phyloP scores from a whole-genome alignment of 1,284 basidiomycete genomes.

The Papiliotrema laurentii region DNA sequence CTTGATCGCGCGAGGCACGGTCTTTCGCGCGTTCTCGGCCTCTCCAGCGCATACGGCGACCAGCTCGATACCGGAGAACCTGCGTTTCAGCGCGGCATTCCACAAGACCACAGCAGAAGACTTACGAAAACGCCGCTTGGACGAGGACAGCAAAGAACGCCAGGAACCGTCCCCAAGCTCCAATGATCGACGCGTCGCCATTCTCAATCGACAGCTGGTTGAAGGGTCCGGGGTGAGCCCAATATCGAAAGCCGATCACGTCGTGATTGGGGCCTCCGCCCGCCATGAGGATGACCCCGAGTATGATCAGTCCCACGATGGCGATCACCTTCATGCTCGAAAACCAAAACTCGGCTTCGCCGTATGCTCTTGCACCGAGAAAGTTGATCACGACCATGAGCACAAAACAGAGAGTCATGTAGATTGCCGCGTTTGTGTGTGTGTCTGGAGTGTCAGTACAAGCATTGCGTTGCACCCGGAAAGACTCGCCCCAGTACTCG shows the following conservation, averaged over 20 bases:
- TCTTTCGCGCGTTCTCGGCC: constrained; percentile 63
- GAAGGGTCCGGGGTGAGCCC: constrained; percentile 61
- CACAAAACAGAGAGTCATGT: constrained; percentile 48
- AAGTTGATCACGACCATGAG: constrained; percentile 50
- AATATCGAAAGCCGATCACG: constrained; percentile 56
- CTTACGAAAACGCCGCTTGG: constrained; percentile 77
- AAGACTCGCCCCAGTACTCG: constrained; percentile 30
- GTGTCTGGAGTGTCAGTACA: too few species aligned
- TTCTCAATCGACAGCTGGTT: constrained; percentile 12
- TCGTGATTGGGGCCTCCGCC: constrained; percentile 60
- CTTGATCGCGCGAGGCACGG: constrained; percentile 72
- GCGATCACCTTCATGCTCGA: constrained; percentile 33
- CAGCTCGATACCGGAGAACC: constrained; percentile 77
- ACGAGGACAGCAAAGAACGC: constrained; percentile 64
- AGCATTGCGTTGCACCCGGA: too few species aligned
- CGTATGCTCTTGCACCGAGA: constrained; percentile 40
- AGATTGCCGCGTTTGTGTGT: constrained; percentile 47
- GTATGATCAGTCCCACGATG: constrained; percentile 49
- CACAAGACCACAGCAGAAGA: too few species aligned
- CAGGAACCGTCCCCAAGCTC: constrained; percentile 58
- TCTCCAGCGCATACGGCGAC: constrained; percentile 61
- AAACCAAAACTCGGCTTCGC: constrained; percentile 45
- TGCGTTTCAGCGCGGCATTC: too few species aligned
- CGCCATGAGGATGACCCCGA: constrained; percentile 66
- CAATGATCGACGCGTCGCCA: constrained; percentile 12